Evolutionary conservation across 768 basidiomycete genomes (phyloP), one percentile per base, ranked within the genome.

Genomic region (Lanmaoa rubissima): DNA sequence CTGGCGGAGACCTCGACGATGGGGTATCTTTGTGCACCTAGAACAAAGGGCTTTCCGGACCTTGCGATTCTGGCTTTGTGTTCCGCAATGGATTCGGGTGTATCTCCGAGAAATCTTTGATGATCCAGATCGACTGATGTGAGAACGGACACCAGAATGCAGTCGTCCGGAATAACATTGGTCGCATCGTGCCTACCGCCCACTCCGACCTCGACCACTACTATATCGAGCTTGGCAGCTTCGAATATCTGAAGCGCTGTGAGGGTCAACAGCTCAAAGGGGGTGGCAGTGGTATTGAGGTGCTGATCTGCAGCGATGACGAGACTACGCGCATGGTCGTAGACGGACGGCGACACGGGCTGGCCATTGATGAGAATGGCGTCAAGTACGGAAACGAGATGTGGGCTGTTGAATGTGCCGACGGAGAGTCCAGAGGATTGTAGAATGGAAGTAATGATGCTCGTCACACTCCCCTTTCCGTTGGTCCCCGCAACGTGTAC

Each of bases 401-500:
- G 96, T 0, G 97, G 97, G 59, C 86, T 91, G 71, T 95, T 98
- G 80, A 92, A 98, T 36, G 89, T 80, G 8, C 93, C 97, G 12
- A 90, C 78, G 21, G 75, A 75, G 51, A 89, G 76, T 0, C 76
- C 72, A 7, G 86, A 79, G 6, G 78, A 72, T 5, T 69, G 67
- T 9, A 98, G 74, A 63, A 92, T 88, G 42, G 92, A 92, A 0
- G 91, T 83, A 12, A 97, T 70, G 36, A 94, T 76, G 6, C 88
- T 87, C 1, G 93, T 86, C 13, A 96, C 92, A 62, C 92, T 95
- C 36, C 97, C 97, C 72, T 98, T 99, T 10, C 96, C 96, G 73
- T 99, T 98, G 0, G 97, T 99, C 0, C 97, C 97, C 9, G 94
- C 86, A 55, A 98, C 81, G 66, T 99, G 97, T 36, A 91, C 78